These are phyloP conservation scores for Avicennia marina DNA, from an alignment of 257 asterid genomes.

Conservation along the genomic window DNA sequence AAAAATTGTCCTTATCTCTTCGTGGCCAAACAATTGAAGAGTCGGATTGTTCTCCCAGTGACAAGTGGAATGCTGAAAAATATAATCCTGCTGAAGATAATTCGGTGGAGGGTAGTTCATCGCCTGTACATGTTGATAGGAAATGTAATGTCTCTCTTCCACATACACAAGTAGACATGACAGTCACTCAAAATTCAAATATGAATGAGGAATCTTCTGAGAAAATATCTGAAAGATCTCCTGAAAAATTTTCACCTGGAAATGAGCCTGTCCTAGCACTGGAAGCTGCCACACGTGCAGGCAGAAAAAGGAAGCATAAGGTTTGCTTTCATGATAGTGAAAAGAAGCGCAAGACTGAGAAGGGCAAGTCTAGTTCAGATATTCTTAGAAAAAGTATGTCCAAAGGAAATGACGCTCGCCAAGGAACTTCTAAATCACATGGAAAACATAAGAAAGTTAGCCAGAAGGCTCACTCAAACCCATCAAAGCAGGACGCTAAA, in stretches of 20 bases:
- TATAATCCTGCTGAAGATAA: conserved; percentile 29
- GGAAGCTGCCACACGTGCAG: conserved; percentile 30
- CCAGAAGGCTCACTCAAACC: conserved; percentile 25
- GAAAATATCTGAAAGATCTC: conserved; percentile 24
- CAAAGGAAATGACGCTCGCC: conserved; percentile 22
- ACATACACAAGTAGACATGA: conserved; percentile 20
- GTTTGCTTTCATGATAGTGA: conserved; percentile 15
- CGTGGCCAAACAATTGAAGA: conserved; percentile 27
- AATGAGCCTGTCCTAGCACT: conserved; percentile 20
- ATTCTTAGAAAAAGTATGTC: conserved; percentile 24
- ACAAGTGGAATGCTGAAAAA: conserved; percentile 21
- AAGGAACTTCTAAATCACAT: conserved; percentile 29
- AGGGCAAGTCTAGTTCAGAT: conserved; percentile 28
- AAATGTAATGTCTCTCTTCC: conserved; percentile 19
- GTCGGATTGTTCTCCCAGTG: conserved; percentile 25
- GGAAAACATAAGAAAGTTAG: conserved; percentile 29
- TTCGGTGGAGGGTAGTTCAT: conserved; percentile 31
- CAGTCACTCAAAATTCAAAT: conserved; percentile 21
- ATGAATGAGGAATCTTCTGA: conserved; percentile 33
- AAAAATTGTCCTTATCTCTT: conserved; percentile 26
- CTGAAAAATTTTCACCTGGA: conserved; percentile 23
- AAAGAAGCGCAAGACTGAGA: conserved; percentile 37
- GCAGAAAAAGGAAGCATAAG: conserved; percentile 42
- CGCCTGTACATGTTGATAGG: conserved; percentile 15
- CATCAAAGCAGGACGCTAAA: conserved; percentile 15